Conservation (phyloP, 768 basidiomycete species). For the Gymnopilus junonius region DNA sequence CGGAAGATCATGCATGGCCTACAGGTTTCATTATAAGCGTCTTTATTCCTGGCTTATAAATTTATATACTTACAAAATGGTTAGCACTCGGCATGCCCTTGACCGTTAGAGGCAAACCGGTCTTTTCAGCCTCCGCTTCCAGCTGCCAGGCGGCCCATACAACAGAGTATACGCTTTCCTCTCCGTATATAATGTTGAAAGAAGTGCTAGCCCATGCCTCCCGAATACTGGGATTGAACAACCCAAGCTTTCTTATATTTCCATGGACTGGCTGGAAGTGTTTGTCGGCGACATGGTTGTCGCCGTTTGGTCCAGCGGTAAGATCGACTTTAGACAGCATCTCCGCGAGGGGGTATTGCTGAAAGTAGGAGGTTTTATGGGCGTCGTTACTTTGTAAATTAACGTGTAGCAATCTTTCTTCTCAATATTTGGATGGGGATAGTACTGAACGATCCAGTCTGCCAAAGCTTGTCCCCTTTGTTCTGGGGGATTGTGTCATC, state of each 20-base stretch:
- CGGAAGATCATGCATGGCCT: not conserved
- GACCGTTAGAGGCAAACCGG: conserved; percentile 10
- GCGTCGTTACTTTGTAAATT: conserved; percentile 15
- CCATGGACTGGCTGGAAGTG: conserved; percentile 8
- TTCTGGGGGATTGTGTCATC: conserved; percentile 25
- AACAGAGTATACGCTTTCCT: conserved; percentile 12
- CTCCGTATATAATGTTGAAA: conserved; percentile 18
- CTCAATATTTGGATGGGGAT: conserved; percentile 11
- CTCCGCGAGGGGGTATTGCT: conserved; percentile 9
- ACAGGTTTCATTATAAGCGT: not conserved
- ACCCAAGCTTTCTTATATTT: not conserved
- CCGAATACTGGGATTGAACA: conserved; percentile 5
- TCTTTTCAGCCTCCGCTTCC: conserved; percentile 13
- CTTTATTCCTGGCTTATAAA: not conserved
- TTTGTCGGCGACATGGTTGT: conserved; percentile 4
- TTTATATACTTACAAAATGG: conserved; percentile 16
- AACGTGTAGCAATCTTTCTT: conserved; percentile 16
- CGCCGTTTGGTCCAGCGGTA: conserved; percentile 11
- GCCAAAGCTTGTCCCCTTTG: conserved; percentile 21
- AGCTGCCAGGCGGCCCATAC: conserved; percentile 19
- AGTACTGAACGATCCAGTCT: conserved; percentile 25
- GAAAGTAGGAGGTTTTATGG: conserved; percentile 8
- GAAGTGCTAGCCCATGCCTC: conserved; percentile 2
- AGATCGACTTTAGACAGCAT: conserved; percentile 14
- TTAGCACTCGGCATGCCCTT: conserved; percentile 19